phyloP scores from a whole-genome alignment of 1,139 yeast genomes.

The Taphrina confusa region DNA sequence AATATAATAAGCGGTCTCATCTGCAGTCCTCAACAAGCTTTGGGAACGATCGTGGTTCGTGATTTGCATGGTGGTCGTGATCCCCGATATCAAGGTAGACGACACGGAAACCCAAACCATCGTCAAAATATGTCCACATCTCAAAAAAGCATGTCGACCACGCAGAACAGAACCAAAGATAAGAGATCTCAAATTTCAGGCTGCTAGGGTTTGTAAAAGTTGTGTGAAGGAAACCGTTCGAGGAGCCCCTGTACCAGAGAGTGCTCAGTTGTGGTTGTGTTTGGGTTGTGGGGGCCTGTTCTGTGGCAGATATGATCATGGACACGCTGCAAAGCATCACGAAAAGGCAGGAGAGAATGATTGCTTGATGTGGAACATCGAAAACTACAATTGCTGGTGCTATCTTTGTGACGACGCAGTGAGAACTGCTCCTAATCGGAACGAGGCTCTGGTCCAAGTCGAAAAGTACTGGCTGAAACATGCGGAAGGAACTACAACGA shows the following conservation, averaged over 20 bases:
- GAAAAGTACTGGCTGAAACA: conserved; percentile 33
- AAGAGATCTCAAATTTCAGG: conserved; percentile 12
- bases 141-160: conserved; percentile 25
- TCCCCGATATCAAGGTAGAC: conserved; percentile 8
- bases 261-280: conserved; percentile 33
- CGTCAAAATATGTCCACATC: conserved; percentile 20
- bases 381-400: conserved; percentile 27
- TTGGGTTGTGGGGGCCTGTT: conserved; percentile 32
- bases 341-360: conserved; percentile 17
- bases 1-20: too few species aligned
- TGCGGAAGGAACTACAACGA: conserved; percentile 11
- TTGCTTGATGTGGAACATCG: conserved; percentile 34
- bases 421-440: conserved; percentile 15
- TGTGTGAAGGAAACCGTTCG: conserved; percentile 16
- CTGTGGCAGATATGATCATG: conserved; percentile 31
- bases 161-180: conserved; percentile 26
- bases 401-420: conserved; percentile 30
- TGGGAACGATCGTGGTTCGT: too few species aligned
- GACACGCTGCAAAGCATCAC: conserved; percentile 32
- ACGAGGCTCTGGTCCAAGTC: conserved; percentile 24
- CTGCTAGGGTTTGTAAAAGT: conserved; percentile 16
- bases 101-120: conserved; percentile 3
- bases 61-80: too few species aligned
- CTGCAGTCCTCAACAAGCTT: too few species aligned
- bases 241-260: conserved; percentile 4